Percentiles rank a stretch among this genome's conserved stretches.
phyloP scores from a whole-genome alignment of 2,329 filamentous ascomycete genomes.

The Aspergillus luchuensis region DNA sequence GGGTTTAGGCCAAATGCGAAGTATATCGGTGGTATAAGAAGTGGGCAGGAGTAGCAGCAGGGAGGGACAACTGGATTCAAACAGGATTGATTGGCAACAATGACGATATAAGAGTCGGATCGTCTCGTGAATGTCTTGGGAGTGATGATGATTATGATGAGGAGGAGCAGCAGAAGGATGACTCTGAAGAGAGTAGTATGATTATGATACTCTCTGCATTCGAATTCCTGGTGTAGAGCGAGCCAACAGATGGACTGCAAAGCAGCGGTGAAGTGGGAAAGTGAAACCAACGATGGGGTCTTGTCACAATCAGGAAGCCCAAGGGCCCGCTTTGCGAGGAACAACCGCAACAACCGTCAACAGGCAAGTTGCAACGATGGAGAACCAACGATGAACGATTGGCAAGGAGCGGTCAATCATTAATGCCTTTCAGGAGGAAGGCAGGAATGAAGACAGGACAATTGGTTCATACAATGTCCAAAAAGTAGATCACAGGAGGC shows the following conservation, averaged over 20 bases:
- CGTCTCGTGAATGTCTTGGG: background rate
- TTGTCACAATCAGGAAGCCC: background rate
- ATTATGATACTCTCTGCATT: too few relatives aligned
- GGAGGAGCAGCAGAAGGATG: too few relatives aligned
- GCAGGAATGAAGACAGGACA: background rate
- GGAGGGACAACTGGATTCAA: background rate
- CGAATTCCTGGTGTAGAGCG: background rate
- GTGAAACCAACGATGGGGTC: slow-evolving; percentile 4
- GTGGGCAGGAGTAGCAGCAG: background rate
- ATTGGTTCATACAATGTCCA: background rate
- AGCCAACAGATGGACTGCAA: background rate
- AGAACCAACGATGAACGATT: slow-evolving; percentile 2
- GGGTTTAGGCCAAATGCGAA: slow-evolving; percentile 12
- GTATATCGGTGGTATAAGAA: background rate
- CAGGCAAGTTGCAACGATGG: background rate
- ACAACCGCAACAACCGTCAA: background rate
- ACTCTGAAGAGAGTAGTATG: too few relatives aligned
- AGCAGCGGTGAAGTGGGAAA: slow-evolving; percentile 18
- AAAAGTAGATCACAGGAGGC: background rate
- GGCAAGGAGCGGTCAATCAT: slow-evolving; percentile 23
- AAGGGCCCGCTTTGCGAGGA: slow-evolving; percentile 2
- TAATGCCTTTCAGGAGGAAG: background rate
- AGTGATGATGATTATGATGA: too few relatives aligned
- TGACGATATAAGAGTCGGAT: slow-evolving; percentile 7
- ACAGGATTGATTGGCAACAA: background rate